Conservation (phyloP, 345 rosid species). For the Kernera saxatilis region DNA sequence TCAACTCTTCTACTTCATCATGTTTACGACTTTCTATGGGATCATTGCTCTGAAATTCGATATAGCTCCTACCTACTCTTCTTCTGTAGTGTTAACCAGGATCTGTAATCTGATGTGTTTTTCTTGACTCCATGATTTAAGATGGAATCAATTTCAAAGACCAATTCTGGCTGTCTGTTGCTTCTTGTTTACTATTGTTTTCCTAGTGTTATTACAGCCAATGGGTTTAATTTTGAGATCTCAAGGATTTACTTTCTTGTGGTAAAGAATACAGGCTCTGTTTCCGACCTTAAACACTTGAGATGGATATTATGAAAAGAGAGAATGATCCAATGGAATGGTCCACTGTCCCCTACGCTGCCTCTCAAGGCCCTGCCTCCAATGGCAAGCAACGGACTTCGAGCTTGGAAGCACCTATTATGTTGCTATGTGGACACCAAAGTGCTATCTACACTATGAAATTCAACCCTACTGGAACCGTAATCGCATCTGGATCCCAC, state of each 20-base stretch:
- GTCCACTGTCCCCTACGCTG: slow-evolving; percentile 55
- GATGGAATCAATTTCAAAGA: background rate
- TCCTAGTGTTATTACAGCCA: background rate
- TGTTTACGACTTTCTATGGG: background rate
- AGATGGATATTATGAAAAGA: slow-evolving; percentile 46
- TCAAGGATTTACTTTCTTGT: background rate
- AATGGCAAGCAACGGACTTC: slow-evolving; percentile 49
- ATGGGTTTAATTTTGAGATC: background rate
- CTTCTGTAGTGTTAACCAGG: background rate
- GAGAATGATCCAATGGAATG: slow-evolving; percentile 86
- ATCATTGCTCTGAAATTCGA: background rate
- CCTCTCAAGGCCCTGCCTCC: slow-evolving; percentile 42
- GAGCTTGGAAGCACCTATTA: slow-evolving; percentile 77
- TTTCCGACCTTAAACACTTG: background rate
- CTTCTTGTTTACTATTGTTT: background rate
- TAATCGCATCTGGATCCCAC: slow-evolving; percentile 85
- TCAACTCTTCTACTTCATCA: background rate
- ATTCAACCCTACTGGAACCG: slow-evolving; percentile 70
- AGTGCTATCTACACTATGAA: slow-evolving; percentile 78
- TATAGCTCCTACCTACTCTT: background rate
- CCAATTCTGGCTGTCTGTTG: background rate
- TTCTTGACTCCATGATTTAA: background rate
- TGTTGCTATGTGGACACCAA: slow-evolving; percentile 72
- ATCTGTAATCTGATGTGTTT: background rate
- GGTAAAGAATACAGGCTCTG: background rate